A percentile compares a stretch with the other conserved stretches of the same genome.
Evolutionary conservation across 257 asterid genomes (phyloP).

Genomic region (Gentiana macrophylla): DNA sequence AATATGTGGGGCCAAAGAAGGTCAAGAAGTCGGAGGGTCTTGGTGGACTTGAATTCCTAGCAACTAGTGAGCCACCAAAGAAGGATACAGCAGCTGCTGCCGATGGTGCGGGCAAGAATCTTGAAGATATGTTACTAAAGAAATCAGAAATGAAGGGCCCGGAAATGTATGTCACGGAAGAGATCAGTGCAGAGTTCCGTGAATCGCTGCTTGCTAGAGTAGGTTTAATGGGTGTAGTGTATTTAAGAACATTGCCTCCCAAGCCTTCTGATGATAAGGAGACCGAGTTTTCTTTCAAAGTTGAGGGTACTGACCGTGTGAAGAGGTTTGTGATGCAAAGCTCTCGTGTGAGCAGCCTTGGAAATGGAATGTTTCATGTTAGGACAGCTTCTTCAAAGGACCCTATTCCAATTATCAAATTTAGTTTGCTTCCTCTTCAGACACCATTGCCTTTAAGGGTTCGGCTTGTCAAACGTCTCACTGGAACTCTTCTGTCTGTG

Average conservation of each 20-base stretch:
- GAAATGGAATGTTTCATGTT: conserved; percentile 72
- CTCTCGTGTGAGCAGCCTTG: conserved; percentile 76
- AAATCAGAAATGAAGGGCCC: conserved; percentile 93
- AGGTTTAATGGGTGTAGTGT: conserved; percentile 68
- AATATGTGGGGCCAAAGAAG: conserved; percentile 80
- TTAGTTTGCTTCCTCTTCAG: conserved; percentile 58
- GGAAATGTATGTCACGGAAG: conserved; percentile 82
- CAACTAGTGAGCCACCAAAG: conserved; percentile 62
- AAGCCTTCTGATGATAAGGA: conserved; percentile 53
- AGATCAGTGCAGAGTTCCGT: conserved; percentile 81
- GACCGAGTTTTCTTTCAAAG: conserved; percentile 88
- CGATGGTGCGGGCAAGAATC: conserved; percentile 51
- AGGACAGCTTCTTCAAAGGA: conserved; percentile 66
- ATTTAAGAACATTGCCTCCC: conserved; percentile 62
- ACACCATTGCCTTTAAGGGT: conserved; percentile 87
- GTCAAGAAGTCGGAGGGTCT: conserved; percentile 70
- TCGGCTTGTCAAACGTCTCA: conserved; percentile 76
- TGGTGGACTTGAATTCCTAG: conserved; percentile 88
- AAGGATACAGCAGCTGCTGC: conserved; percentile 31
- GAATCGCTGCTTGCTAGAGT: conserved; percentile 86
- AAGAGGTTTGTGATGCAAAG: conserved; percentile 76
- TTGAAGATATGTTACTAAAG: conserved; percentile 77
- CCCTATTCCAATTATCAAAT: conserved; percentile 68
- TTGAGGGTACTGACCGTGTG: conserved; percentile 62
- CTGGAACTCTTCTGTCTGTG: conserved; percentile 82